Evolutionary conservation across 2,329 filamentous ascomycete species (phyloP), one percentile per base, ranked within the genome.

Genomic region (Cercospora zeae-maydis): DNA sequence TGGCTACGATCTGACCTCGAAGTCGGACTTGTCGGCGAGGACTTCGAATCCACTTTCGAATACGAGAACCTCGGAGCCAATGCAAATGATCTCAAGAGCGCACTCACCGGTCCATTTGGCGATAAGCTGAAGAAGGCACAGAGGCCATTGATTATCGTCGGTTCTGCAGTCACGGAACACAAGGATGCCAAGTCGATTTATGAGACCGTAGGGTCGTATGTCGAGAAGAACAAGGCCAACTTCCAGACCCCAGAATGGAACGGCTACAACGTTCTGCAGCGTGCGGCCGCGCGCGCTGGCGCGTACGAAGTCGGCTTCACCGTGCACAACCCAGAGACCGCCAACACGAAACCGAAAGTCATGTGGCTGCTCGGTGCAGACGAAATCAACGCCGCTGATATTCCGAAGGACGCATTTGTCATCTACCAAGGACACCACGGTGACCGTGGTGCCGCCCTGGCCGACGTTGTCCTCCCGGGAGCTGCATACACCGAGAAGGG

Each of bases 371-470:
- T 99, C 57, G 95, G 93, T 70, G 95, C 95, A 30, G 95, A 99
- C 76, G 95, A 99, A 81, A 84, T 98, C 75, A 84, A 84, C 67
- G 86, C 91, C 70, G 84, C 86, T 63, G 92, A 97, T 71, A 91
- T 99, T 62, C 95, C 95, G 72, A 96, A 95, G 83, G 90, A 95
- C 69, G 93, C 95, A 11, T 99, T 98, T 75, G 88, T 99, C 66
- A 86, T 99, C 73, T 99, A 99, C 83, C 95, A 99, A 80, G 95
- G 95, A 68, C 95, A 99, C 78, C 95, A 99, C 78, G 95, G 95
- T 79, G 95, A 99, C 80, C 86, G 86, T 58, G 95, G 93, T 68
- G 95, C 95, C 60, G 89, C 96, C 79, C 86, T 97, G 65, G 95
- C 95, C 54, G 93, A 99, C 73, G 86, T 99, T 62, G 86, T 99